phyloP scores from a whole-genome alignment of 1,284 basidiomycete species.

The Polyporus tsugae region DNA sequence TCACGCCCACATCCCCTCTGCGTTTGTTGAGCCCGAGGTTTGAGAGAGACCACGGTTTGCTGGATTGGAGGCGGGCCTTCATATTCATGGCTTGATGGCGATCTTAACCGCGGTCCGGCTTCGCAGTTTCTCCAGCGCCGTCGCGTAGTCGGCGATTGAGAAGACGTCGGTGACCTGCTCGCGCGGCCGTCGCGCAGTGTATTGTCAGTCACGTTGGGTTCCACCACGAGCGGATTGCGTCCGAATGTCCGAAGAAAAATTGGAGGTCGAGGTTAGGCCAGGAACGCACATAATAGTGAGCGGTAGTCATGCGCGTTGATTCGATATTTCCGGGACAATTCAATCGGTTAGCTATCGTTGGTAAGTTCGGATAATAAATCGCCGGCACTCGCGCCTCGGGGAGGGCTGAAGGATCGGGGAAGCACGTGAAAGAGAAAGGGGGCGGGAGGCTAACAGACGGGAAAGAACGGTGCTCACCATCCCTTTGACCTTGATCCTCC shows the following conservation, averaged over 20 bases:
- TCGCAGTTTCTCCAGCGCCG: constrained; percentile 86
- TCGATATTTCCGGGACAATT: background rate
- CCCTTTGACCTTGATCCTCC: constrained; percentile 83
- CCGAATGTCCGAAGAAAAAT: background rate
- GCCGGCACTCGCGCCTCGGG: background rate
- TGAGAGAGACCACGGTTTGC: background rate
- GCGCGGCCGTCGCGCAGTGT: background rate
- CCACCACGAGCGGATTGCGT: background rate
- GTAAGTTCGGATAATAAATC: background rate
- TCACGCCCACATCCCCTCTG: background rate
- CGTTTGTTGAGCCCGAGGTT: background rate
- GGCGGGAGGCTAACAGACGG: no score
- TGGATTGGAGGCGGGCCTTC: background rate
- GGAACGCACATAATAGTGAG: background rate
- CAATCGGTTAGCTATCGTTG: constrained; percentile 3
- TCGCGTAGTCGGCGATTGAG: constrained; percentile 80
- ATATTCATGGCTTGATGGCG: constrained; percentile 58
- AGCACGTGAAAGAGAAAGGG: background rate
- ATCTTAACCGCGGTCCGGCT: constrained; percentile 76
- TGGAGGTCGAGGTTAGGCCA: constrained; percentile 1
- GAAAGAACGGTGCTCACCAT: constrained; percentile 58
- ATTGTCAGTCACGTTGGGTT: background rate
- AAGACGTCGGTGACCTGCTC: constrained; percentile 75
- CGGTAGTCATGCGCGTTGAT: constrained; percentile 6
- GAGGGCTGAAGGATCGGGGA: background rate